phyloP scores from a whole-genome alignment of 805 yeast genomes.

The Spathaspora girioi region DNA sequence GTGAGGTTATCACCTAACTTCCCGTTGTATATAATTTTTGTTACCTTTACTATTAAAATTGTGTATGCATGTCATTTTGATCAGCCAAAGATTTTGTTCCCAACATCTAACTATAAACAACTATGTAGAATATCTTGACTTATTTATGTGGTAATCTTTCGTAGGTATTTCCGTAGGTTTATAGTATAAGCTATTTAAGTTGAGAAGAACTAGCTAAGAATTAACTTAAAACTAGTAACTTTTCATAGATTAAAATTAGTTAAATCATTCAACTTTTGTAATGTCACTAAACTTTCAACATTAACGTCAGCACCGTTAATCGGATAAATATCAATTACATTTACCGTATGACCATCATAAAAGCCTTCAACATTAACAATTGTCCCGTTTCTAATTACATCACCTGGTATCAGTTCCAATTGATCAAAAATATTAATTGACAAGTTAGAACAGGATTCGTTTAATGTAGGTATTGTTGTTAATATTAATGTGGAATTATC shows the following conservation, averaged over 20 bases:
- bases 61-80: too few relatives aligned
- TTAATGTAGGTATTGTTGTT: constrained; percentile 4
- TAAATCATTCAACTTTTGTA: constrained; percentile 1
- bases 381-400: constrained; percentile 3
- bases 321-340: constrained; percentile 19
- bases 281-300: background rate
- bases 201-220: too few relatives aligned
- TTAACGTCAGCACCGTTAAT: constrained; percentile 10
- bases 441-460: background rate
- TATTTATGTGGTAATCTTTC: background rate
- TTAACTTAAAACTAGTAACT: too few relatives aligned
- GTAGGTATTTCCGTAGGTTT: too few relatives aligned
- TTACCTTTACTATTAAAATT: too few relatives aligned
- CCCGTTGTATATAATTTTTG: too few relatives aligned
- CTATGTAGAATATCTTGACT: too few relatives aligned
- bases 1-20: too few relatives aligned
- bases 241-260: background rate
- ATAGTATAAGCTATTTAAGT: too few relatives aligned
- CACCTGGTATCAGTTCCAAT: constrained; percentile 5
- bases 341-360: constrained; percentile 24
- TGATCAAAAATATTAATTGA: constrained; percentile 8
- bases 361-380: constrained; percentile 26
- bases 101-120: too few relatives aligned
- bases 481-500: constrained; percentile 11
- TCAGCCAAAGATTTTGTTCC: too few relatives aligned